A percentile compares a stretch with the other conserved stretches of the same genome.
These are phyloP conservation scores for Verbena officinalis DNA, from an alignment of 257 asterid species.

Conservation along the genomic window DNA sequence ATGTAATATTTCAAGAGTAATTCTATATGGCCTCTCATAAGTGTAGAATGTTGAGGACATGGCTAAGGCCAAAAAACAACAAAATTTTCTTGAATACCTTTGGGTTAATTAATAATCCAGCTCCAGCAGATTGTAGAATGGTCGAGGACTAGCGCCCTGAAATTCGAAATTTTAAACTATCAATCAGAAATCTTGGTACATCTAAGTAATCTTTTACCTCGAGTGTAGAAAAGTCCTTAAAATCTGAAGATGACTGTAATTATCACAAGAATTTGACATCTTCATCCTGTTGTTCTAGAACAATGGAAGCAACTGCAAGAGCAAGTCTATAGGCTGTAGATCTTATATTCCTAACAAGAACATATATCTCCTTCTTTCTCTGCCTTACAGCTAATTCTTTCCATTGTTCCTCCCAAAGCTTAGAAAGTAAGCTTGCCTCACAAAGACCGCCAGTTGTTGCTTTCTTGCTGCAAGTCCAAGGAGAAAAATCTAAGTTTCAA, in stretches of 20 bases:
- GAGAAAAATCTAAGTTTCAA: conserved; percentile 13
- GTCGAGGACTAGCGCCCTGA: too few relatives aligned
- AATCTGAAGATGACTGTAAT: neutral
- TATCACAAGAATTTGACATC: conserved; percentile 61
- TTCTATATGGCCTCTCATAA: too few relatives aligned
- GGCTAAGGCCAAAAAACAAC: too few relatives aligned
- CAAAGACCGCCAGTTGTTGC: conserved; percentile 67
- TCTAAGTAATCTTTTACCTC: too few relatives aligned
- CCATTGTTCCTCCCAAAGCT: conserved; percentile 78
- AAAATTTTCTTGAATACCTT: too few relatives aligned
- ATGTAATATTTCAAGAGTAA: too few relatives aligned
- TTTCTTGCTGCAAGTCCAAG: conserved; percentile 65
- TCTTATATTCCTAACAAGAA: conserved; percentile 84
- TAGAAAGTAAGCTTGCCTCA: conserved; percentile 68
- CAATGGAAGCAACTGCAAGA: conserved; percentile 74
- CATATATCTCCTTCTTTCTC: conserved; percentile 82
- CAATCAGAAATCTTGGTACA: too few relatives aligned
- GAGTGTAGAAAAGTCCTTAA: too few relatives aligned
- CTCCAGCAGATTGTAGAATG: too few relatives aligned
- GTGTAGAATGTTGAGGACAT: too few relatives aligned
- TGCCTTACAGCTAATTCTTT: conserved; percentile 40
- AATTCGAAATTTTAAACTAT: too few relatives aligned
- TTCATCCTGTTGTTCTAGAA: conserved; percentile 69
- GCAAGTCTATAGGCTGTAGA: conserved; percentile 90
- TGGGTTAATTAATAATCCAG: too few relatives aligned